Percentiles rank a stretch among this genome's conserved stretches.
Evolutionary conservation across 2,329 filamentous ascomycete species (phyloP).

Genomic region (Colletotrichum tamarilloi): DNA sequence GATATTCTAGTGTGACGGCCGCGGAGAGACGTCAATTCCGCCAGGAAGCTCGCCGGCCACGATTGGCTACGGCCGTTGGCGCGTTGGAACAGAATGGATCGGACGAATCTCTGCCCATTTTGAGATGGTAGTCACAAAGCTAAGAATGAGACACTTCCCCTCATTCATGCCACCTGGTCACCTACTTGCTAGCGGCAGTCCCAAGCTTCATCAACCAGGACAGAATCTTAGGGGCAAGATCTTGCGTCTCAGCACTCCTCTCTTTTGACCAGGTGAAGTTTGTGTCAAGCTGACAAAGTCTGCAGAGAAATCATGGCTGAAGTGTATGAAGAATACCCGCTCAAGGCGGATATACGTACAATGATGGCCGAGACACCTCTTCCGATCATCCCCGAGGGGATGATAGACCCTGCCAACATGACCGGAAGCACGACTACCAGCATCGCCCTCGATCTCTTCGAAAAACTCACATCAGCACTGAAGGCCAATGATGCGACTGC

Average conservation of each 20-base stretch:
- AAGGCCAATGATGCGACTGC: background rate
- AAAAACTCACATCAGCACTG: background rate
- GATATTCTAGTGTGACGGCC: background rate
- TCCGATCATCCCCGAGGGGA: background rate
- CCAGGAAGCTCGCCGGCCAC: background rate
- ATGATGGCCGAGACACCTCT: constrained; percentile 18
- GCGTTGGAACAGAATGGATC: background rate
- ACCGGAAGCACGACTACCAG: background rate
- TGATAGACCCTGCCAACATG: background rate
- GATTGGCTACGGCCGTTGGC: background rate
- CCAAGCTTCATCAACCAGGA: background rate
- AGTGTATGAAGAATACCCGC: background rate
- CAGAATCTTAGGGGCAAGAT: background rate
- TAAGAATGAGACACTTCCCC: background rate
- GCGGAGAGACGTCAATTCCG: background rate
- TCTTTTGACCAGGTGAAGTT: no score
- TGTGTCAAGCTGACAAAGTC: background rate
- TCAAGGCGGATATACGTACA: background rate
- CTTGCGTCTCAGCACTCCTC: no score
- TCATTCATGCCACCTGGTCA: background rate
- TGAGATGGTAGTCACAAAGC: background rate
- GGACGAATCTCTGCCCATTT: background rate
- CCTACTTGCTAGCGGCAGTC: background rate
- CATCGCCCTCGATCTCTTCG: background rate
- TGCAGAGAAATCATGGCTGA: background rate